phyloP scores from a whole-genome alignment of 2,329 filamentous ascomycete genomes.

The Dactylella cylindrospora region DNA sequence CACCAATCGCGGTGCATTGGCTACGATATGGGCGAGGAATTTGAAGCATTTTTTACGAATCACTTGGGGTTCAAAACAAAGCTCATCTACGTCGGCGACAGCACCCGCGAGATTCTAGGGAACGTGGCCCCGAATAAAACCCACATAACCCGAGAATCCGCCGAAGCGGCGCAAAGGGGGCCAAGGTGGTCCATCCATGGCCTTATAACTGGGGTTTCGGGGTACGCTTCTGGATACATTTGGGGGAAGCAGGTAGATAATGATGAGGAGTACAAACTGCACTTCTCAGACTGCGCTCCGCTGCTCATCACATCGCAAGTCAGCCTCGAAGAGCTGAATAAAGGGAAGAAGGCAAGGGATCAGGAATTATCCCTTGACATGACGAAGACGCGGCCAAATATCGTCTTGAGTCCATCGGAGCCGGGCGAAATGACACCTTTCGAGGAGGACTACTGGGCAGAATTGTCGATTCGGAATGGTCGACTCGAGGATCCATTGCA shows the following conservation, averaged over 20 bases:
- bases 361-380: constrained; percentile 60
- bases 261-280: constrained; percentile 58
- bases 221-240: background rate
- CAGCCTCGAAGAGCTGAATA: constrained; percentile 68
- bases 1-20: constrained; percentile 62
- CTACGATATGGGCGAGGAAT: constrained; percentile 63
- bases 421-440: constrained; percentile 59
- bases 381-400: constrained; percentile 71
- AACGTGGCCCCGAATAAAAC: constrained; percentile 57
- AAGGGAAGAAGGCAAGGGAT: constrained; percentile 56
- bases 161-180: background rate
- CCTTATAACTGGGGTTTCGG: constrained; percentile 25
- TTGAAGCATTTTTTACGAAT: constrained; percentile 66
- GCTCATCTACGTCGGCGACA: constrained; percentile 66
- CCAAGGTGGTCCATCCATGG: constrained; percentile 9
- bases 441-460: constrained; percentile 73
- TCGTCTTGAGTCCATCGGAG: constrained; percentile 58
- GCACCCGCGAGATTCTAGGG: constrained; percentile 64
- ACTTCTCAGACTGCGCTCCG: constrained; percentile 74
- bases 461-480: constrained; percentile 56
- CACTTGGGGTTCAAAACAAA: constrained; percentile 65
- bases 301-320: constrained; percentile 71
- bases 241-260: constrained; percentile 22
- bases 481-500: constrained; percentile 21
- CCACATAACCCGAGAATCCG: constrained; percentile 40